Evolutionary conservation across 352 stramenopile genomes (phyloP).

Genomic region (Phytophthora hybrid): DNA sequence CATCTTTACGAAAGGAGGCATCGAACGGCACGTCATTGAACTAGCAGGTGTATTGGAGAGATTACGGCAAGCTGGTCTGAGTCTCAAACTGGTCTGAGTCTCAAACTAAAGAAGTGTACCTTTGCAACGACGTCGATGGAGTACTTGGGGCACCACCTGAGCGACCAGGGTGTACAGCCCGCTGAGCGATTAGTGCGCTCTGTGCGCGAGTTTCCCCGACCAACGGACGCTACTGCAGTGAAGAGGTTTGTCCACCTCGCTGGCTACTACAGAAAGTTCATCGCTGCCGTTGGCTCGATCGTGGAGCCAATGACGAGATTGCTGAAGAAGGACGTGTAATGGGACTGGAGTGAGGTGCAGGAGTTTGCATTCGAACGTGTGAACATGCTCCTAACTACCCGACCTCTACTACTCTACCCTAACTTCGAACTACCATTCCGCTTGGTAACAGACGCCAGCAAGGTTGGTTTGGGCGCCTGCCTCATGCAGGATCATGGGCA

Average conservation of each 20-base stretch:
- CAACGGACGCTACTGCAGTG: background rate
- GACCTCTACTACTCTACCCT: background rate
- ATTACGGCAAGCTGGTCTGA: background rate
- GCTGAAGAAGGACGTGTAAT: too few relatives aligned
- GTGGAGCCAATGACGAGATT: too few relatives aligned
- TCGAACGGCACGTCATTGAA: background rate
- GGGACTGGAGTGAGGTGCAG: background rate
- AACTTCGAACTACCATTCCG: background rate
- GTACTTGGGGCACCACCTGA: background rate
- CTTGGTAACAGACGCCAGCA: background rate
- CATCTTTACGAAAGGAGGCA: background rate
- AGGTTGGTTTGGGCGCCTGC: background rate
- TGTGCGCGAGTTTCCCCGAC: background rate
- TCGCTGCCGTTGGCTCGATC: background rate
- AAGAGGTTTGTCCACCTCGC: background rate
- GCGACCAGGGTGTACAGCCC: background rate
- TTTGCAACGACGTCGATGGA: background rate
- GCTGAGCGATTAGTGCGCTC: background rate
- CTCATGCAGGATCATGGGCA: background rate
- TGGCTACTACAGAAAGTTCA: background rate
- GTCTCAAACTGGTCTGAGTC: background rate
- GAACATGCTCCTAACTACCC: background rate
- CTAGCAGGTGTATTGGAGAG: background rate
- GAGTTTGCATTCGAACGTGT: background rate
- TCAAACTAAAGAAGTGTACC: background rate